Conservation (phyloP, 2,329 filamentous ascomycete genomes). For the Pseudogymnoascus sp. region DNA sequence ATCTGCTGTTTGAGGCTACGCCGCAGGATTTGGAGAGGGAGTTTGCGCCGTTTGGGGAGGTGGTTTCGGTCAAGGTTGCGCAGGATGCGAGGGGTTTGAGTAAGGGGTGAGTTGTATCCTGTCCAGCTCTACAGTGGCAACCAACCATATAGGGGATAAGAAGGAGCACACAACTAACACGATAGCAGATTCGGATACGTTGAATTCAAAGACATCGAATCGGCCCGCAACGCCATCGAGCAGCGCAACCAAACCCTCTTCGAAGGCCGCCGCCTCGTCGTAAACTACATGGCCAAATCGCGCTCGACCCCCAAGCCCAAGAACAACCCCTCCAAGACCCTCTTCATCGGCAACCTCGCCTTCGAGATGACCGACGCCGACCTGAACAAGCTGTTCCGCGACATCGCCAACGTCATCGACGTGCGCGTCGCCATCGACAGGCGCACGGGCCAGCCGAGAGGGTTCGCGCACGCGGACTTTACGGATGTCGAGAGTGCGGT, state of each 20-base stretch:
- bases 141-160: neutral
- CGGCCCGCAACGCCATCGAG: conserved; percentile 47
- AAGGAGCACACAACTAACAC: conserved; percentile 11
- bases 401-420: conserved; percentile 60
- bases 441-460: conserved; percentile 68
- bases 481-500: conserved; percentile 55
- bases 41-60: conserved; percentile 48
- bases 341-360: conserved; percentile 81
- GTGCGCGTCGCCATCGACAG: conserved; percentile 78
- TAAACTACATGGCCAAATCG: conserved; percentile 42
- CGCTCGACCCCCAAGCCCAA: conserved; percentile 9
- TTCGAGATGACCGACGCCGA: conserved; percentile 80
- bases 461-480: conserved; percentile 82
- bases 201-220: conserved; percentile 44
- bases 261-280: conserved; percentile 54
- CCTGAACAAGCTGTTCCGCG: conserved; percentile 67
- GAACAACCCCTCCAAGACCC: conserved; percentile 50
- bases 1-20: conserved; percentile 61
- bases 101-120: conserved; percentile 49
- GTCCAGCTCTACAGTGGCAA: no score
- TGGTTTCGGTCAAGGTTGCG: conserved; percentile 46
- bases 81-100: conserved; percentile 55
- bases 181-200: conserved; percentile 55
- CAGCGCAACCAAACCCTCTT: conserved; percentile 50
- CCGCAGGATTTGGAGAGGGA: conserved; percentile 49